Percentiles rank a stretch among this genome's conserved stretches.
Conservation (phyloP, 106 monocot species). For the Allium cepa region DNA sequence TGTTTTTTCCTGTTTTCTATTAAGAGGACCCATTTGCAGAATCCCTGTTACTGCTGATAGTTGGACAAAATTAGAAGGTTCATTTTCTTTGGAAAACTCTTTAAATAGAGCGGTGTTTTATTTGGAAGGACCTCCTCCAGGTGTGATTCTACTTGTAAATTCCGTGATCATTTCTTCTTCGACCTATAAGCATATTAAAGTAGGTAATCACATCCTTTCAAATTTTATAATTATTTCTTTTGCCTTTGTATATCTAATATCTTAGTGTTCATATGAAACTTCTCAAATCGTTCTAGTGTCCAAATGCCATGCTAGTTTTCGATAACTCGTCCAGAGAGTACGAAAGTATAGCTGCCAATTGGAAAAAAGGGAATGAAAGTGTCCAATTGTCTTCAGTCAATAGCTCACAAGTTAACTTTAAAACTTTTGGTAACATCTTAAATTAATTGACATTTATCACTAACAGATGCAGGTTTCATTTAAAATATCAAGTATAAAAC, state of each 20-base stretch:
- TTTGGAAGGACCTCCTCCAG: constrained; percentile 63
- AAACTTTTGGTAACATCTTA: no score
- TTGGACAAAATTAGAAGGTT: constrained; percentile 67
- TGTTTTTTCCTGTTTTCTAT: background rate
- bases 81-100: constrained; percentile 42
- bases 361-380: no score
- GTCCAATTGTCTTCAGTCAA: no score
- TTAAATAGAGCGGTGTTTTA: constrained; percentile 43
- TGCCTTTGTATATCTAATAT: background rate
- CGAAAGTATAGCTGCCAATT: background rate
- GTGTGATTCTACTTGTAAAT: constrained; percentile 51
- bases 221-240: background rate
- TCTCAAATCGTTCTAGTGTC: background rate
- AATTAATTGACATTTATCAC: no score
- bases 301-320: background rate
- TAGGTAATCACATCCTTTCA: constrained; percentile 11
- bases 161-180: constrained; percentile 31
- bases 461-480: no score
- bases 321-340: background rate
- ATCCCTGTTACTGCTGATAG: constrained; percentile 23
- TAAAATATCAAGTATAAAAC: no score
- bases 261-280: background rate
- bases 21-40: constrained; percentile 18
- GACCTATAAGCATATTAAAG: constrained; percentile 17
- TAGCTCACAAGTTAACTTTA: no score